Percentiles rank a stretch among this genome's conserved stretches.
Conservation (phyloP, 2,329 filamentous ascomycete species). For the Aspergillus sp. region DNA sequence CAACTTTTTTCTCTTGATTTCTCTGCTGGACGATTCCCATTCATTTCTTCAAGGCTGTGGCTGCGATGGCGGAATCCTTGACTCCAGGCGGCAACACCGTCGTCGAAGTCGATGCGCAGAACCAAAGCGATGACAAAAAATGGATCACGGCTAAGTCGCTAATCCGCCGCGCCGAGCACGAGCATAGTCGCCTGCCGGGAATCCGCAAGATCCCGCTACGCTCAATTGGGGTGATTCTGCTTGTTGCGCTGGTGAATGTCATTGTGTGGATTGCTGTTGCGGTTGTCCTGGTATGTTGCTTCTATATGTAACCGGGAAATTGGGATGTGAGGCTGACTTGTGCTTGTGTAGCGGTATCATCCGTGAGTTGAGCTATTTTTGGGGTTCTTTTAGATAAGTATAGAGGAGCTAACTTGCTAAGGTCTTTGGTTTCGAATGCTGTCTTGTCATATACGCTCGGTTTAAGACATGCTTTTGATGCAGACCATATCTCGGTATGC, state of each 20-base stretch:
- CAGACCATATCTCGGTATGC: constrained; percentile 75
- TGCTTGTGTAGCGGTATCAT: constrained; percentile 32
- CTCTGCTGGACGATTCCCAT: not conserved
- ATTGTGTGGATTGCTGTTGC: constrained; percentile 60
- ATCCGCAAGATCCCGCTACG: constrained; percentile 57
- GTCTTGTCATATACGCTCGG: constrained; percentile 86
- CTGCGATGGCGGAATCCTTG: not conserved
- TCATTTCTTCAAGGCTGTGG: not conserved
- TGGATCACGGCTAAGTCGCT: constrained; percentile 29
- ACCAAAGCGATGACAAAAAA: constrained; percentile 20
- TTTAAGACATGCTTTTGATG: constrained; percentile 91
- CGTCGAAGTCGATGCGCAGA: not conserved
- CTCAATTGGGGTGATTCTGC: constrained; percentile 57
- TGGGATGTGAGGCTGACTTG: not conserved
- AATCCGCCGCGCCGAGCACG: constrained; percentile 42
- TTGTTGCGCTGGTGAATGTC: constrained; percentile 55
- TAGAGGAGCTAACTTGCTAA: constrained; percentile 20
- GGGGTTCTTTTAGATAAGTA: too few relatives aligned
- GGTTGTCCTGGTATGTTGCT: constrained; percentile 53
- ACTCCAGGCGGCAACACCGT: not conserved
- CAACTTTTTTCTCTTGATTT: not conserved
- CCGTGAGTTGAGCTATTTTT: constrained; percentile 28
- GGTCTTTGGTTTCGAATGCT: constrained; percentile 71
- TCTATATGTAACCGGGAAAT: too few relatives aligned
- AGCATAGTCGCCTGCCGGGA: constrained; percentile 55